These are phyloP conservation scores for Cryptococcus jaspeensis DNA, from an alignment of 1,284 basidiomycete species.

Conservation along the genomic window DNA sequence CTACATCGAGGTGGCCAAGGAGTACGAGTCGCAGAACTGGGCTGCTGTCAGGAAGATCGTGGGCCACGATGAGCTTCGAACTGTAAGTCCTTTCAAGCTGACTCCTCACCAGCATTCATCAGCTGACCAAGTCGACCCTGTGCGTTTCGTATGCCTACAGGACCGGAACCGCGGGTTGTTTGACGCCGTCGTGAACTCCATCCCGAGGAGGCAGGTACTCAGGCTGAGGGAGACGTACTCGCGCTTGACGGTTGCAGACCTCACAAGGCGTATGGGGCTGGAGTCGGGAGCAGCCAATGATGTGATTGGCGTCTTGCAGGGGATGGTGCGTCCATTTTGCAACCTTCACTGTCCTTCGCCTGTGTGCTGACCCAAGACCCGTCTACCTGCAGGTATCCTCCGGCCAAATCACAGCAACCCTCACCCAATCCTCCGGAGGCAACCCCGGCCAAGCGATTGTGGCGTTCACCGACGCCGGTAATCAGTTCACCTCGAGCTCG, in stretches of 20 bases:
- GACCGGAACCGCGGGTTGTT: conserved; percentile 41
- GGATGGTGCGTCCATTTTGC: conserved; percentile 29
- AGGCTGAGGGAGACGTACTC: conserved; percentile 34
- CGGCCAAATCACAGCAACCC: background rate
- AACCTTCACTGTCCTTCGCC: background rate
- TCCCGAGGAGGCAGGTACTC: conserved; percentile 34
- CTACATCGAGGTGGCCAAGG: conserved; percentile 39
- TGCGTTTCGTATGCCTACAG: conserved; percentile 11
- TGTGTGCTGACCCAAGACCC: background rate
- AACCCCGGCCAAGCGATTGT: conserved; percentile 18
- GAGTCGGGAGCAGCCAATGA: conserved; percentile 10
- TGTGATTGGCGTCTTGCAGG: conserved; percentile 16
- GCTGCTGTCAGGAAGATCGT: conserved; percentile 15
- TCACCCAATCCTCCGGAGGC: background rate
- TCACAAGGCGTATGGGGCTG: conserved; percentile 25
- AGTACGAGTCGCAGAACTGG: conserved; percentile 36
- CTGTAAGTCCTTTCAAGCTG: conserved; percentile 16
- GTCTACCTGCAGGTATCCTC: background rate
- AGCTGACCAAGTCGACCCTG: background rate
- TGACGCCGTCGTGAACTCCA: conserved; percentile 30
- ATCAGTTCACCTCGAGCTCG: background rate
- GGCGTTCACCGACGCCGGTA: conserved; percentile 29
- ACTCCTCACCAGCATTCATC: background rate
- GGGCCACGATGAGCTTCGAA: conserved; percentile 15
- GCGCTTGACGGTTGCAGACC: conserved; percentile 28